Conservation (phyloP, 2,329 filamentous ascomycete genomes). For the Pseudocercospora musae region DNA sequence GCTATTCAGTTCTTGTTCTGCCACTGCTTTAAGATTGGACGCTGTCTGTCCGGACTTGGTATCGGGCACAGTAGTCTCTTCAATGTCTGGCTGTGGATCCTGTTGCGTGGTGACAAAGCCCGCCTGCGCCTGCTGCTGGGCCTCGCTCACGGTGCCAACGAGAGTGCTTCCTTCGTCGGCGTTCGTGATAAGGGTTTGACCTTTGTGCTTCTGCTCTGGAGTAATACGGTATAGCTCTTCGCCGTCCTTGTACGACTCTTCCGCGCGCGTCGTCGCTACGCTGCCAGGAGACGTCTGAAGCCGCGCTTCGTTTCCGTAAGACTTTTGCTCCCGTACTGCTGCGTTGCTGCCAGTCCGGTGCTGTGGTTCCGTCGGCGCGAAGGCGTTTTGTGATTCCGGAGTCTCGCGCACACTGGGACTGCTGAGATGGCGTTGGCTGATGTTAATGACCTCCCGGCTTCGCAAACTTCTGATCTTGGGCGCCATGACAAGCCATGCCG, state of each 20-base stretch:
- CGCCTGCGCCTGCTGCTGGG: background rate
- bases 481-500: slow-evolving; percentile 18
- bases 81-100: background rate
- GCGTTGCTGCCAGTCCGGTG: background rate
- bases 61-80: background rate
- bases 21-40: slow-evolving; percentile 7
- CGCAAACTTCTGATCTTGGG: slow-evolving; percentile 9
- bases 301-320: background rate
- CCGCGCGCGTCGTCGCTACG: background rate
- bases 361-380: background rate
- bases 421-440: slow-evolving; percentile 20
- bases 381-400: background rate
- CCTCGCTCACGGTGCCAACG: background rate
- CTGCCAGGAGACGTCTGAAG: background rate
- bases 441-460: slow-evolving; percentile 21
- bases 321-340: background rate
- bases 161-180: background rate
- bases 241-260: slow-evolving; percentile 5
- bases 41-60: slow-evolving; percentile 1
- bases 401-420: slow-evolving; percentile 7
- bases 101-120: background rate
- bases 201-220: slow-evolving; percentile 12
- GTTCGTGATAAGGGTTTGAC: background rate
- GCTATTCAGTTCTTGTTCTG: background rate
- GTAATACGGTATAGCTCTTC: slow-evolving; percentile 21